Conservation (phyloP, 805 yeast species). For the Wickerhamiella kazuoi region DNA sequence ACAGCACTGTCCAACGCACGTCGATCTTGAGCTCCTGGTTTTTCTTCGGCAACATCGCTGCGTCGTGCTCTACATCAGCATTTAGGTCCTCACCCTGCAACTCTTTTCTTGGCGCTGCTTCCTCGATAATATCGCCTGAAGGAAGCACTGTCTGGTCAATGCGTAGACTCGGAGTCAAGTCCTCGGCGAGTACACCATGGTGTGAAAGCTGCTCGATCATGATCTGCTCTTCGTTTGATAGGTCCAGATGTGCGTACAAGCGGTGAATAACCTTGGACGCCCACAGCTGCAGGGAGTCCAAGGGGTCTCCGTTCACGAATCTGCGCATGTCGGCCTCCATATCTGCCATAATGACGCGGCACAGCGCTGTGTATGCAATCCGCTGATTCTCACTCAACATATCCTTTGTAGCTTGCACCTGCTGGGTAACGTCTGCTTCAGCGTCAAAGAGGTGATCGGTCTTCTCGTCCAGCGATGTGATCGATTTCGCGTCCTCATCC, state of each 20-base stretch:
- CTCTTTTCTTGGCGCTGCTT: background rate
- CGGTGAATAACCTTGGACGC: slow-evolving; percentile 51
- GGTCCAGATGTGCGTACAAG: slow-evolving; percentile 65
- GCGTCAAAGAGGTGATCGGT: slow-evolving; percentile 40
- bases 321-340: slow-evolving; percentile 57
- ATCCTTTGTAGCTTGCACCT: slow-evolving; percentile 60
- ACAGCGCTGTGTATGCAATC: slow-evolving; percentile 79
- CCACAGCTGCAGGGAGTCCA: slow-evolving; percentile 74
- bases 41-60: slow-evolving; percentile 6
- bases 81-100: background rate
- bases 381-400: slow-evolving; percentile 71
- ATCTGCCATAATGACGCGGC: slow-evolving; percentile 55
- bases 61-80: slow-evolving; percentile 1
- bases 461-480: slow-evolving; percentile 31
- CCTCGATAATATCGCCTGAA: slow-evolving; percentile 31
- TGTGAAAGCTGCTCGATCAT: slow-evolving; percentile 78
- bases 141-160: slow-evolving; percentile 25
- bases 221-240: slow-evolving; percentile 52
- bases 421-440: slow-evolving; percentile 35
- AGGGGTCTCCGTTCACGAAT: slow-evolving; percentile 30
- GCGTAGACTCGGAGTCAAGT: slow-evolving; percentile 46
- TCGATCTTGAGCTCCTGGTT: slow-evolving; percentile 35
- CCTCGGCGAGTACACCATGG: slow-evolving; percentile 65
- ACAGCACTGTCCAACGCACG: slow-evolving; percentile 81
- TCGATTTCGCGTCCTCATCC: slow-evolving; percentile 52